A percentile compares a stretch with the other conserved stretches of the same genome.
These are phyloP conservation scores for Backusella tuberculispora DNA, from an alignment of 192 early-diverging fungal species.

Conservation along the genomic window DNA sequence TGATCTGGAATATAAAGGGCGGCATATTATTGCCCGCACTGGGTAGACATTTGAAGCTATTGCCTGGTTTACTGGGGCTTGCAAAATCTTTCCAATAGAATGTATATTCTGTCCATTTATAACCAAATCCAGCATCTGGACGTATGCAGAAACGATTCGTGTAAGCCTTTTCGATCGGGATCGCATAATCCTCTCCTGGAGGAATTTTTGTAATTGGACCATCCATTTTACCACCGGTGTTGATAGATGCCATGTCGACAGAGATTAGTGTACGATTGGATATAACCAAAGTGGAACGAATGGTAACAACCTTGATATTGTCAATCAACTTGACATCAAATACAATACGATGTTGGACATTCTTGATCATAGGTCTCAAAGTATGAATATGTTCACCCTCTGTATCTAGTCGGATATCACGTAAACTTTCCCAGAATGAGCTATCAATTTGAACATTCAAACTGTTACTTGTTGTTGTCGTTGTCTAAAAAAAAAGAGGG, in stretches of 20 bases:
- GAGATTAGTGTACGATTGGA: slow-evolving; percentile 80
- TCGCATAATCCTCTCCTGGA: slow-evolving; percentile 82
- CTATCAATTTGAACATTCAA: slow-evolving; percentile 81
- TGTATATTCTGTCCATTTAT: slow-evolving; percentile 79
- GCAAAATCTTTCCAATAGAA: slow-evolving; percentile 86
- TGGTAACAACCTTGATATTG: slow-evolving; percentile 91
- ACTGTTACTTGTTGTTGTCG: slow-evolving; percentile 63
- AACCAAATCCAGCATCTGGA: slow-evolving; percentile 83
- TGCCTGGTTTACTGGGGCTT: slow-evolving; percentile 25
- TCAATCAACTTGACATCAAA: slow-evolving; percentile 86
- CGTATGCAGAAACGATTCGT: slow-evolving; percentile 77
- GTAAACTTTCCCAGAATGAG: slow-evolving; percentile 90
- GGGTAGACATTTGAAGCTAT: slow-evolving; percentile 43
- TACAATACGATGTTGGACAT: slow-evolving; percentile 80
- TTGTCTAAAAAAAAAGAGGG: slow-evolving; percentile 19
- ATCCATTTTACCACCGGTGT: slow-evolving; percentile 62
- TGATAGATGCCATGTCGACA: slow-evolving; percentile 81
- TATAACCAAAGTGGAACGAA: slow-evolving; percentile 83
- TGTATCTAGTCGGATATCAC: slow-evolving; percentile 85
- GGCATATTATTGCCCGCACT: slow-evolving; percentile 51
- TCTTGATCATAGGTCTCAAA: slow-evolving; percentile 79
- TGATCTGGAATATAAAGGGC: slow-evolving; percentile 75
- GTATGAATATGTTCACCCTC: slow-evolving; percentile 84
- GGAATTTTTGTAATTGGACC: slow-evolving; percentile 55
- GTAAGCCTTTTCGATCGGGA: slow-evolving; percentile 88